phyloP scores from a whole-genome alignment of 352 stramenopile species.

The Achlya hypogyna region DNA sequence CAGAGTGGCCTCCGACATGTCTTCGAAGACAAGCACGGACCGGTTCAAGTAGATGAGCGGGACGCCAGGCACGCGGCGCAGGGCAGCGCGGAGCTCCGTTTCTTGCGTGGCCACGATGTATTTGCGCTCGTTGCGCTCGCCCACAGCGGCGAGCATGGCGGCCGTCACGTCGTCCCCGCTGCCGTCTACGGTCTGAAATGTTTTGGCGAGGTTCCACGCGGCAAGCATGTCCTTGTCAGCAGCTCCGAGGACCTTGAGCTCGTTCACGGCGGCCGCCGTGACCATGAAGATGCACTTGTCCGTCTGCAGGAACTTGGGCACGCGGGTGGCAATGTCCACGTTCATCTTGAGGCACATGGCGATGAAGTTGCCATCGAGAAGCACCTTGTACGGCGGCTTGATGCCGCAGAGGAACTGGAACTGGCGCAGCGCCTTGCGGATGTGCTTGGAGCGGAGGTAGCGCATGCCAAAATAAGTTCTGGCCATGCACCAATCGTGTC shows the following conservation, averaged over 20 bases:
- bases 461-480: constrained; percentile 41
- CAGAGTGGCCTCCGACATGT: constrained; percentile 67
- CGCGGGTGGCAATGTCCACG: constrained; percentile 60
- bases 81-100: constrained; percentile 65
- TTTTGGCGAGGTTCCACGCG: constrained; percentile 57
- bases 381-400: constrained; percentile 74
- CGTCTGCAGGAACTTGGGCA: constrained; percentile 78
- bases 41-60: constrained; percentile 83
- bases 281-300: constrained; percentile 68
- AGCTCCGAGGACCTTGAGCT: constrained; percentile 65
- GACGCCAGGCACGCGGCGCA: constrained; percentile 57
- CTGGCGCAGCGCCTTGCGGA: constrained; percentile 78
- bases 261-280: constrained; percentile 47
- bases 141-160: constrained; percentile 22
- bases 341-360: constrained; percentile 85
- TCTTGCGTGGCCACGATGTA: constrained; percentile 80
- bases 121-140: constrained; percentile 72
- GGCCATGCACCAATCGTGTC: too few relatives aligned
- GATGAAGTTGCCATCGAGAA: constrained; percentile 82
- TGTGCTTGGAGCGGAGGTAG: constrained; percentile 75
- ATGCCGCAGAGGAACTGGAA: constrained; percentile 85
- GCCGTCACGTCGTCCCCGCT: constrained; percentile 24
- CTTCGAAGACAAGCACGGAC: constrained; percentile 80
- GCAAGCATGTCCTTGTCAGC: constrained; percentile 30
- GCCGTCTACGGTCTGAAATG: constrained; percentile 50